Evolutionary conservation across 2,329 filamentous ascomycete species (phyloP).

Genomic region (Beauveria sp.): DNA sequence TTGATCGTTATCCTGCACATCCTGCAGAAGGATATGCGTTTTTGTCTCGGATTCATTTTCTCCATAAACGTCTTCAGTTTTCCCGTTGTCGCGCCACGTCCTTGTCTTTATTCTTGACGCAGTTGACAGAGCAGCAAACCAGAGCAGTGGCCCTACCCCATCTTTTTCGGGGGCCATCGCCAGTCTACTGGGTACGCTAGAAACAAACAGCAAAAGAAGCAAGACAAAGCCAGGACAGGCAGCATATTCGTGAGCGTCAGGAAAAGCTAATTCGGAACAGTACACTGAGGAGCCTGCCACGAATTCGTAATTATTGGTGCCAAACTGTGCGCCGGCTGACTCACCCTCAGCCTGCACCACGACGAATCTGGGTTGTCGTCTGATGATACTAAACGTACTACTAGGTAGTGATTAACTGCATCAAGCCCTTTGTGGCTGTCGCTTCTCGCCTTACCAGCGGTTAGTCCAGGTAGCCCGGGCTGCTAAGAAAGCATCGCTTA

Average conservation of each 20-base stretch:
- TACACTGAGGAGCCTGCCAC: neutral
- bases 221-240: neutral
- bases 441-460: no score
- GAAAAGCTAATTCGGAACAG: neutral
- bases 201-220: neutral
- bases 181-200: neutral
- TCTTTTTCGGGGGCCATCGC: slow-evolving; percentile 7
- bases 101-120: neutral
- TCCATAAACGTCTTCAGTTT: neutral
- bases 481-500: no score
- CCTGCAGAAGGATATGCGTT: neutral
- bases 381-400: neutral
- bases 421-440: neutral
- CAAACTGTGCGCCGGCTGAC: neutral
- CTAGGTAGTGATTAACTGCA: no score
- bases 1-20: neutral
- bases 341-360: neutral
- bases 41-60: neutral
- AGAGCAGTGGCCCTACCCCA: neutral
- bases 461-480: no score
- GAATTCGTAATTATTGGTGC: no score
- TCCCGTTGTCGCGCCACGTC: neutral
- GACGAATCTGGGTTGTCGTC: no score
- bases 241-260: neutral
- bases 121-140: neutral